Evolutionary conservation across 2,329 filamentous ascomycete species (phyloP), one percentile per base, ranked within the genome.

Genomic region (Sporothrix brunneoviolacea): DNA sequence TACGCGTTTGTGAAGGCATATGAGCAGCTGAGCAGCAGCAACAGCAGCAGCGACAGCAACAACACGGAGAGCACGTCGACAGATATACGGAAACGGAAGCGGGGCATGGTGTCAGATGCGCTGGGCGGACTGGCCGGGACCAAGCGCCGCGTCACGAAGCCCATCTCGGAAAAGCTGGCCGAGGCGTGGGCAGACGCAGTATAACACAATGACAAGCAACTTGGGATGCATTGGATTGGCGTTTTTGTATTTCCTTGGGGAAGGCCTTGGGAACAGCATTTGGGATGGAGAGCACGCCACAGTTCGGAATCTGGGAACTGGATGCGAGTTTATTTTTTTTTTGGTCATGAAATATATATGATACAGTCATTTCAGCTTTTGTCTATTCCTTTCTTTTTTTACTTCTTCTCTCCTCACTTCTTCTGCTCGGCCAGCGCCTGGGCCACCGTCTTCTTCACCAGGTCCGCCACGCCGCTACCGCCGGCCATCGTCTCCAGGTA

Each of bases 401-500:
- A 16, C 19, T 30, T 2, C 19, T n/a, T 21, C 1, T 2, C 15
- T 13, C 40, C 27, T 15, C 12, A 10, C 33, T 51, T 48, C 46
- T 42, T 30, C 39, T 51, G 37, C 43, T 45, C 58, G 8, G 61
- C 63, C 62, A 87, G 65, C 62, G 77, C 83, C 66, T 86, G 81
- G 32, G 89, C 85, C 13, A 95, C 83, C 55, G 94, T 76, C 59
- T 80, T 81, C 61, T 82, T 75, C 9, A 90, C 83, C 68, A 89
- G 81, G 68, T 84, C 86, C 68, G 88, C 80, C 56, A 90, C 63
- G 32, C 62, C 76, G 60, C 57, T 71, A 72, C 28, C 75, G 51
- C 73, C 72, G 15, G 72, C 70, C 47, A 68, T 57, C 10, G 58
- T 75, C 47, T 80, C 75, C 54, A 96, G 82, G 67, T 91, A 93